Evolutionary conservation across 1,284 basidiomycete species (phyloP).

Genomic region (Ceratobasidium sp.): DNA sequence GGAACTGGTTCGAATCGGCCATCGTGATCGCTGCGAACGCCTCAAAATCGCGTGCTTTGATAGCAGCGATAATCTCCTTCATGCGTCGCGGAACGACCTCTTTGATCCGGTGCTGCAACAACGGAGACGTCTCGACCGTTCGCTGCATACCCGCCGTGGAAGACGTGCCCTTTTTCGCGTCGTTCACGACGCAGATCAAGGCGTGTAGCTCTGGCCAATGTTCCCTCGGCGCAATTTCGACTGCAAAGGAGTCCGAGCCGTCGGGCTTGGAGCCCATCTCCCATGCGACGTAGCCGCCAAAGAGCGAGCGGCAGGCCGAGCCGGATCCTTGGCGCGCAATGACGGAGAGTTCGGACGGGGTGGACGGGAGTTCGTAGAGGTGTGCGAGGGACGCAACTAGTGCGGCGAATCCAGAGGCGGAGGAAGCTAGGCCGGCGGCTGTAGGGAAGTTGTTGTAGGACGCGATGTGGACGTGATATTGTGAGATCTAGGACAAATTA

Average conservation of each 20-base stretch:
- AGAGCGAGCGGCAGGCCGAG: conserved; percentile 97
- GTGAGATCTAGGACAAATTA: conserved; percentile 71
- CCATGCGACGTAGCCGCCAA: conserved; percentile 98
- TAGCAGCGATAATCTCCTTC: conserved; percentile 85
- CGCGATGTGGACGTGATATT: conserved; percentile 84
- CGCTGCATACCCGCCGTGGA: conserved; percentile 98
- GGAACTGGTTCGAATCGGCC: conserved; percentile 98
- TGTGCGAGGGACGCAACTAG: conserved; percentile 90
- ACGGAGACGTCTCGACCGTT: conserved; percentile 93
- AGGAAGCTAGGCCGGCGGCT: conserved; percentile 97
- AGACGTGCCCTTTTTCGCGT: conserved; percentile 96
- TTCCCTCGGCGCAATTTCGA: conserved; percentile 86
- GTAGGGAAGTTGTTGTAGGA: conserved; percentile 99
- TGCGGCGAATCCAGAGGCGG: conserved; percentile 96
- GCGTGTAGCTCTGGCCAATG: conserved; percentile 98
- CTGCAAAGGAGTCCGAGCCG: conserved; percentile 90
- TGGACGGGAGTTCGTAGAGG: conserved; percentile 84
- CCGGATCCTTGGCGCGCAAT: conserved; percentile 98
- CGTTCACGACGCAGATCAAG: conserved; percentile 96
- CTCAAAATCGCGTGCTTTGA: conserved; percentile 86
- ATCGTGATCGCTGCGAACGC: conserved; percentile 93
- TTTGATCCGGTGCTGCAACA: conserved; percentile 92
- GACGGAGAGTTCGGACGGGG: conserved; percentile 83
- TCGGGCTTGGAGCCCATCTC: conserved; percentile 78
- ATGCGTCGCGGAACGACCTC: conserved; percentile 92